Percentiles rank a stretch among this genome's conserved stretches.
phyloP scores from a whole-genome alignment of 495 filamentous ascomycete species.

The Lepidopterella palustris region DNA sequence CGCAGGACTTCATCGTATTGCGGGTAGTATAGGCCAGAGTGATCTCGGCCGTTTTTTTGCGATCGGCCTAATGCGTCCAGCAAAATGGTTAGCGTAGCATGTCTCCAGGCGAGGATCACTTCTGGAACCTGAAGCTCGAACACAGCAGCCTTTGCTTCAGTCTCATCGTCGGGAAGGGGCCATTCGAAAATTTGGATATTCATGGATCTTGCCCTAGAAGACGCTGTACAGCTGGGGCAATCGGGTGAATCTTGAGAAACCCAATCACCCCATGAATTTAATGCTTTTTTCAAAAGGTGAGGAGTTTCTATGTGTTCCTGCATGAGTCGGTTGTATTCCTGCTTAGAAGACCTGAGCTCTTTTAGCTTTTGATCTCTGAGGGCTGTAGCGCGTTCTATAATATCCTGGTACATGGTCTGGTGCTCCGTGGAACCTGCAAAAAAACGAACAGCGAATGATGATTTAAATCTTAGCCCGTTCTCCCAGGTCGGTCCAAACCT shows the following conservation, averaged over 20 bases:
- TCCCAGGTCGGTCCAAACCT: constrained; percentile 35
- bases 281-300: not conserved
- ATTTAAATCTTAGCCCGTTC: constrained; percentile 39
- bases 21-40: too few species aligned
- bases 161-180: not conserved
- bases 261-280: too few species aligned
- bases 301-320: constrained; percentile 28
- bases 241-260: not conserved
- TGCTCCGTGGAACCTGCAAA: too few species aligned
- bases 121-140: not conserved
- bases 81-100: not conserved
- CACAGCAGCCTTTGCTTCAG: not conserved
- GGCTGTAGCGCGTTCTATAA: constrained; percentile 34
- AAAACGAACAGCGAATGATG: constrained; percentile 39
- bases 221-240: not conserved
- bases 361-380: constrained; percentile 38
- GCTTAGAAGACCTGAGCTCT: constrained; percentile 35
- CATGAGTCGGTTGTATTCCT: constrained; percentile 37
- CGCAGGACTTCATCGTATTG: too few species aligned
- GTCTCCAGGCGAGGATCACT: not conserved
- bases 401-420: too few species aligned
- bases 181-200: too few species aligned
- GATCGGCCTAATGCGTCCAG: too few species aligned
- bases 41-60: too few species aligned
- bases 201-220: not conserved